Percentiles rank a stretch among this genome's conserved stretches.
phyloP scores from a whole-genome alignment of 495 filamentous ascomycete species.

The Cercophora samala region DNA sequence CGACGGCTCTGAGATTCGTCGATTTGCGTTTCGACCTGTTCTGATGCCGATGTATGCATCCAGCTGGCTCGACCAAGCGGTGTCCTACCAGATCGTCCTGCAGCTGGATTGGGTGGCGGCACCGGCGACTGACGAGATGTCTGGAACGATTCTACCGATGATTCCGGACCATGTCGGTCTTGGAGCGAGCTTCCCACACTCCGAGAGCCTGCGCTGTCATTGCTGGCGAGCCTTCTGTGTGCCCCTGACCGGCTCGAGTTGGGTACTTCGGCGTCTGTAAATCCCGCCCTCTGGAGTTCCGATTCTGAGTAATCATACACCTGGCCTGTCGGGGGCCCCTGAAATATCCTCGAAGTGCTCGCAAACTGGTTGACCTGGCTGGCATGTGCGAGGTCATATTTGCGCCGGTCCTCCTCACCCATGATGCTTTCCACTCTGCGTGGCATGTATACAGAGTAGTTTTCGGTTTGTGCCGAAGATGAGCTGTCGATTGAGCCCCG shows the following conservation, averaged over 20 bases:
- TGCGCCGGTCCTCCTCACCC: constrained; percentile 70
- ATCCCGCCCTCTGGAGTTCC: constrained; percentile 46
- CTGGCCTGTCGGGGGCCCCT: constrained; percentile 48
- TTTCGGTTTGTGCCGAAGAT: constrained; percentile 56
- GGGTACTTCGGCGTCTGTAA: constrained; percentile 34
- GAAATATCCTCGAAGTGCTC: constrained; percentile 51
- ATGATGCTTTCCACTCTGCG: constrained; percentile 79
- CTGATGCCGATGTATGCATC: constrained; percentile 29
- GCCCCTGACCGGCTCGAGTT: constrained; percentile 18
- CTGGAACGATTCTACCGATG: constrained; percentile 11
- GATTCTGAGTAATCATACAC: constrained; percentile 54
- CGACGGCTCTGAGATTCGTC: constrained; percentile 10
- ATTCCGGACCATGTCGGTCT: constrained; percentile 11
- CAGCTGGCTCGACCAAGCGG: constrained; percentile 36
- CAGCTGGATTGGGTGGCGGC: constrained; percentile 15
- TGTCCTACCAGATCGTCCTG: constrained; percentile 29
- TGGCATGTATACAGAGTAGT: constrained; percentile 67
- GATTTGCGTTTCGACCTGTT: constrained; percentile 31
- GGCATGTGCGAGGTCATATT: constrained; percentile 66
- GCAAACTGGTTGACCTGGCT: constrained; percentile 45
- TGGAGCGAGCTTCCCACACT: constrained; percentile 11
- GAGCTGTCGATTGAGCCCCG: constrained; percentile 71
- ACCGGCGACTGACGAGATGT: constrained; percentile 20
- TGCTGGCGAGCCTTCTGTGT: constrained; percentile 32
- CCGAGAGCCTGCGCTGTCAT: constrained; percentile 27